Evolutionary conservation across 2,329 filamentous ascomycete species (phyloP).

Genomic region (Colletotrichum gigasporum): DNA sequence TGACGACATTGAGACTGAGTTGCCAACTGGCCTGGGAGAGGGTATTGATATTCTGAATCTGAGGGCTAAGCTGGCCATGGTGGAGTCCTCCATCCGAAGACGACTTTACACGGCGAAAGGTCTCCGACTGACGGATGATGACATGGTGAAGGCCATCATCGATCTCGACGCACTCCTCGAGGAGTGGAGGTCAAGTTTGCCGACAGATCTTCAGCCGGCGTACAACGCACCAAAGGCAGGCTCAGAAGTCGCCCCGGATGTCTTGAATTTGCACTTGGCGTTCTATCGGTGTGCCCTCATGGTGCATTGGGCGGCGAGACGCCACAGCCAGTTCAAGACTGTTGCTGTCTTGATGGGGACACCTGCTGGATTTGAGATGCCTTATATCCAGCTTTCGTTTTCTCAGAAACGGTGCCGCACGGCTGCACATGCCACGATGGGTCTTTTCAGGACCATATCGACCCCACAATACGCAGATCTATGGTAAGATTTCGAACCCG

Average conservation of each 20-base stretch:
- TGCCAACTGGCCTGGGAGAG: slow-evolving; percentile 9
- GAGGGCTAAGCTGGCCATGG: slow-evolving; percentile 29
- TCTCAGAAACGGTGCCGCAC: slow-evolving; percentile 23
- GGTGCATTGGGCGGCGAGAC: slow-evolving; percentile 28
- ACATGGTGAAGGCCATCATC: slow-evolving; percentile 19
- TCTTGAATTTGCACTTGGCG: slow-evolving; percentile 23
- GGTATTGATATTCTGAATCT: slow-evolving; percentile 8
- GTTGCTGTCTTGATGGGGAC: slow-evolving; percentile 8
- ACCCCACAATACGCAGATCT: slow-evolving; percentile 23
- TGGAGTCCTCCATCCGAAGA: slow-evolving; percentile 23
- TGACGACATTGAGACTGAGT: slow-evolving; percentile 22
- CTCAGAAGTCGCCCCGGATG: slow-evolving; percentile 7
- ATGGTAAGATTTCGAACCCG: slow-evolving; percentile 11
- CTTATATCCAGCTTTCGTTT: slow-evolving; percentile 13
- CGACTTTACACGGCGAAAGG: slow-evolving; percentile 28
- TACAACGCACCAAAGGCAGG: slow-evolving; percentile 2
- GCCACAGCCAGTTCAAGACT: neutral
- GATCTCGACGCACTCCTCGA: slow-evolving; percentile 27
- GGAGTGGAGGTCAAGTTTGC: slow-evolving; percentile 21
- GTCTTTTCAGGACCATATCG: slow-evolving; percentile 1
- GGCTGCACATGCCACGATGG: slow-evolving; percentile 21
- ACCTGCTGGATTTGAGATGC: slow-evolving; percentile 1
- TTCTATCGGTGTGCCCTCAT: slow-evolving; percentile 24
- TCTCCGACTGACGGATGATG: slow-evolving; percentile 8
- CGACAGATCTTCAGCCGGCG: slow-evolving; percentile 7